Conservation (phyloP, 2,329 filamentous ascomycete species). For the Neophaeococcomyces aloes region DNA sequence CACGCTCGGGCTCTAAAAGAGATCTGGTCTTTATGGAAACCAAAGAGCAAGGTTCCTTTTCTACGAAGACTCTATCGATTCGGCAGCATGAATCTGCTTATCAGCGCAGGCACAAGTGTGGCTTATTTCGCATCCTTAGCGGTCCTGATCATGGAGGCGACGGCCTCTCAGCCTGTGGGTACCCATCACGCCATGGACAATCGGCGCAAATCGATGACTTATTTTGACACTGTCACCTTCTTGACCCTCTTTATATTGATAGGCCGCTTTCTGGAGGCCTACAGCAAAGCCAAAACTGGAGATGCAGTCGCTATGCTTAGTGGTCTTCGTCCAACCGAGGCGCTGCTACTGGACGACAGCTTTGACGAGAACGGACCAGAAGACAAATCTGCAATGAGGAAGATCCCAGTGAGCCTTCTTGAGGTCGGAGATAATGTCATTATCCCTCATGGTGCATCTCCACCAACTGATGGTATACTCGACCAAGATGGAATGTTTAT, state of each 20-base stretch:
- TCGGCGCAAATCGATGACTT: slow-evolving; percentile 33
- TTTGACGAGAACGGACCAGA: slow-evolving; percentile 3
- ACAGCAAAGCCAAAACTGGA: slow-evolving; percentile 83
- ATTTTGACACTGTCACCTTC: slow-evolving; percentile 91
- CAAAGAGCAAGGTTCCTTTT: slow-evolving; percentile 60
- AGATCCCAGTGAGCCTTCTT: slow-evolving; percentile 56
- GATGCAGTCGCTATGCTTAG: slow-evolving; percentile 73
- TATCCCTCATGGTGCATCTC: slow-evolving; percentile 68
- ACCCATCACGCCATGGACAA: slow-evolving; percentile 3
- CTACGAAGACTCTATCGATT: slow-evolving; percentile 77
- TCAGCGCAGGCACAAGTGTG: slow-evolving; percentile 77
- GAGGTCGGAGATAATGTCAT: slow-evolving; percentile 65
- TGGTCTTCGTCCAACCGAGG: slow-evolving; percentile 66
- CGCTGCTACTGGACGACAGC: slow-evolving; percentile 49
- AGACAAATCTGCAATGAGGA: slow-evolving; percentile 24
- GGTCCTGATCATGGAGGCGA: slow-evolving; percentile 56
- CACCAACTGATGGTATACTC: slow-evolving; percentile 68
- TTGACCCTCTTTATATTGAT: slow-evolving; percentile 75
- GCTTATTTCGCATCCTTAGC: slow-evolving; percentile 76
- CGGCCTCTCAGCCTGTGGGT: slow-evolving; percentile 31
- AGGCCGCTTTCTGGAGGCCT: slow-evolving; percentile 55
- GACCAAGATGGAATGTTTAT: slow-evolving; percentile 45
- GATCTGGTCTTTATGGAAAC: slow-evolving; percentile 64
- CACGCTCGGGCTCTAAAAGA: slow-evolving; percentile 72
- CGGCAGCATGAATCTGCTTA: slow-evolving; percentile 91